Evolutionary conservation across 2,329 filamentous ascomycete species (phyloP).

Genomic region (Colletotrichum limetticola): DNA sequence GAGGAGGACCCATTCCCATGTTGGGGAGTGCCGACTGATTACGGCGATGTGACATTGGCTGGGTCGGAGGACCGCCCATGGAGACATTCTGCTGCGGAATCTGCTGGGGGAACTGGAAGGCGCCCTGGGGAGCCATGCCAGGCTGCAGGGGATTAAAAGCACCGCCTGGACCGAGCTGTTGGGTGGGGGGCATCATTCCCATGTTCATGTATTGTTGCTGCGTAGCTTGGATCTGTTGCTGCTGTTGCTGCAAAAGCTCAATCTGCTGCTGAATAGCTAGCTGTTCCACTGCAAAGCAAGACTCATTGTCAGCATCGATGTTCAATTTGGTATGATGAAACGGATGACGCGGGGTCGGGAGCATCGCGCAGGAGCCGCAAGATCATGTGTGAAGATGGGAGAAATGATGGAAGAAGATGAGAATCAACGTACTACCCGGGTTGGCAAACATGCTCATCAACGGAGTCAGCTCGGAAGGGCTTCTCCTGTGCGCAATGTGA

Average conservation of each 20-base stretch:
- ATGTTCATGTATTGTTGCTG: slow-evolving; percentile 98
- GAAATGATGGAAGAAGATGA: slow-evolving; percentile 13
- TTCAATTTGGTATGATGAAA: background rate
- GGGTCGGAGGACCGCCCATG: slow-evolving; percentile 76
- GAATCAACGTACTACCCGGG: slow-evolving; percentile 67
- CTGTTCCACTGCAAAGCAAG: slow-evolving; percentile 81
- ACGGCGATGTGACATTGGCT: slow-evolving; percentile 89
- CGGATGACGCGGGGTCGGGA: background rate
- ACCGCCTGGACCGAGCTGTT: slow-evolving; percentile 75
- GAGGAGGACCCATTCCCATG: slow-evolving; percentile 88
- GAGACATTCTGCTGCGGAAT: slow-evolving; percentile 78
- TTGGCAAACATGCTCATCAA: slow-evolving; percentile 91
- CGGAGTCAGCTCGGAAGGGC: slow-evolving; percentile 95
- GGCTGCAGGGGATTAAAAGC: slow-evolving; percentile 83
- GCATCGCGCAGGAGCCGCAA: slow-evolving; percentile 6
- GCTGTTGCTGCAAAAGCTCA: slow-evolving; percentile 95
- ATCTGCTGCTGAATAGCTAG: slow-evolving; percentile 98
- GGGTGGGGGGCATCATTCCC: slow-evolving; percentile 90
- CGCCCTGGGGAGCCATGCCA: slow-evolving; percentile 81
- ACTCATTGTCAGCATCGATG: slow-evolving; percentile 38
- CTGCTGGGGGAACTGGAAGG: slow-evolving; percentile 90
- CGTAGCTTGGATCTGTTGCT: slow-evolving; percentile 95
- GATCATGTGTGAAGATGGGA: slow-evolving; percentile 8
- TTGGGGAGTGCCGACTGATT: slow-evolving; percentile 97
- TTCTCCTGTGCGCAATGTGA: slow-evolving; percentile 96